Base-by-base conservation (phyloP, 371 early-diverging fungal genomes). In the Mucor racemosus region DNA sequence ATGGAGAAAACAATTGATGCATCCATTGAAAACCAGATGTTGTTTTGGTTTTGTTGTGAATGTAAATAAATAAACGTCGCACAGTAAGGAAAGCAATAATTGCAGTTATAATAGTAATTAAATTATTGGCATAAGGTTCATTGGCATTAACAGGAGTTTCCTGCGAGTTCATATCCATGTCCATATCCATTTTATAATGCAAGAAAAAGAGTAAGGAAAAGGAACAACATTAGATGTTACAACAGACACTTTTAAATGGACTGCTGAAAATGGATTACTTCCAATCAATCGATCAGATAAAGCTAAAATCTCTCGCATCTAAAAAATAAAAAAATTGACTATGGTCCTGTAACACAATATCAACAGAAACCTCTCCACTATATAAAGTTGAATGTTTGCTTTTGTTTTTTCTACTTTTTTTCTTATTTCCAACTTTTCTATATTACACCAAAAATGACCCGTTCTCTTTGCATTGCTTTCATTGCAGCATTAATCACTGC, bases 111-210 rank as follows among this genome's bases (percentile, higher is more conserved):
- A 73, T 65, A 6, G 71, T 70, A 31, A 58, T 38, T 1, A 76
- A 42, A 1, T 64, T 60, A 7, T 73, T 67, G 10, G 67, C 65
- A 19, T 76, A 76, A 1, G 71, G 74, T 26, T 68, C 68, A 38
- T 74, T 73, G 8, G 71, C 50, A 31, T 73, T 74, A 10, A 21
- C 13, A 17, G 74, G 74, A 11, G 74, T 76, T 19, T 44, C 68
- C 64, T 68, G 62, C 34, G 69, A 68, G 14, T 35, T 50, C 58
- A 57, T 72, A 54, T 71, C 66, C 68, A 70, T 69, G 34, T 64
- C 64, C 62, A 42, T 65, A n/a, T 58, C 62, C 62, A 61, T 61
- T 41, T 41, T 41, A 15, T 41, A 14, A 14, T 41, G 19, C 50
- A 50, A 21, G 26, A 50, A 50, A 21, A 9, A 48, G 38, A 11